Percentiles rank a stretch among this genome's conserved stretches.
phyloP scores from a whole-genome alignment of 2,329 filamentous ascomycete genomes.

The Rhinocladiella similis region DNA sequence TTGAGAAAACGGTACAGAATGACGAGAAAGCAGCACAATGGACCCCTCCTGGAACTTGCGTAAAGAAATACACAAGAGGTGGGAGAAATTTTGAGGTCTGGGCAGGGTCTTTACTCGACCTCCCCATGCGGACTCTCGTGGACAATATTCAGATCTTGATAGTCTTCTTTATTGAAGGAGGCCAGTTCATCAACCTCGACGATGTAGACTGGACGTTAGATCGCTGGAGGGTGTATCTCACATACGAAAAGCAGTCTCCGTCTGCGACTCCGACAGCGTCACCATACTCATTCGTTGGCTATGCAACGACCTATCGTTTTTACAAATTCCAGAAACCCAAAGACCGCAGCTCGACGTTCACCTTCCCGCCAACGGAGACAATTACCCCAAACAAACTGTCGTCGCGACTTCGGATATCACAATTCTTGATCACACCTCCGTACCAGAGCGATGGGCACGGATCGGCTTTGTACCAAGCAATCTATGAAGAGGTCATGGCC shows the following conservation, averaged over 20 bases:
- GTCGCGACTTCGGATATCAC: constrained; percentile 81
- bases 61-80: constrained; percentile 62
- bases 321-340: constrained; percentile 55
- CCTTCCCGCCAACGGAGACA: constrained; percentile 42
- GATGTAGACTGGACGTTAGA: constrained; percentile 71
- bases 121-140: constrained; percentile 68
- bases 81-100: constrained; percentile 78
- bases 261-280: constrained; percentile 48
- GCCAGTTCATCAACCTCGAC: constrained; percentile 71
- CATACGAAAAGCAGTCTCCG: constrained; percentile 62
- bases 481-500: constrained; percentile 69
- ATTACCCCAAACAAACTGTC: constrained; percentile 63
- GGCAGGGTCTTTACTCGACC: constrained; percentile 72
- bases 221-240: constrained; percentile 89
- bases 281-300: constrained; percentile 82
- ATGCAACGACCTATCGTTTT: constrained; percentile 86
- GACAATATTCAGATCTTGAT: constrained; percentile 80
- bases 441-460: constrained; percentile 83
- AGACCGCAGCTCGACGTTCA: constrained; percentile 37
- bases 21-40: constrained; percentile 48
- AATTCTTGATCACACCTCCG: constrained; percentile 87
- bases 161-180: constrained; percentile 88
- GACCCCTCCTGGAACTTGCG: constrained; percentile 73
- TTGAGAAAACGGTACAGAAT: constrained; percentile 58
- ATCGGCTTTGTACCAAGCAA: constrained; percentile 74